Evolutionary conservation across 768 basidiomycete genomes (phyloP), one percentile per base, ranked within the genome.

Genomic region (Gyrodon lividus): DNA sequence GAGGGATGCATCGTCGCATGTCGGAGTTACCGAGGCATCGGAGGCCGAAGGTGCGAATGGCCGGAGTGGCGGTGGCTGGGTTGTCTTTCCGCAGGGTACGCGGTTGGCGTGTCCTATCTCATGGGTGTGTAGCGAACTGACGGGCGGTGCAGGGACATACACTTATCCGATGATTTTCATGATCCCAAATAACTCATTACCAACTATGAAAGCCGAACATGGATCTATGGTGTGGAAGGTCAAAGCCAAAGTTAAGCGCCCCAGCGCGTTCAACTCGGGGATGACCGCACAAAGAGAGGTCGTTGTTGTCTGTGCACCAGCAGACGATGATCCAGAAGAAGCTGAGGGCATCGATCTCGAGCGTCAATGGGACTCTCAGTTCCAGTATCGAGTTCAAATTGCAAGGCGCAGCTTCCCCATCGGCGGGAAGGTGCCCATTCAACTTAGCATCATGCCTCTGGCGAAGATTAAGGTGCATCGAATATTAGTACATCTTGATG

Each of bases 141-240:
- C 23, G 14, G n/a, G 38, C 8, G 35, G 19, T 52, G 28, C 59
- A 90, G 94, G 94, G 17, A 88, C 84, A 5, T 98, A 98, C 66
- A 92, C 87, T 16, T 98, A 92, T 69, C 96, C 96, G 3, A 89
- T 99, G 61, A 89, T 89, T 13, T 94, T 98, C 67, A 76, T 84
- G 16, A 84, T 99, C 49, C 92, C 96, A 0, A 75, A 82, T 5
- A 78, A 81, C 52, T 77, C 87, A 3, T 92, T 94, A 3, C 91
- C 96, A 2, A 83, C 85, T 0, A 74, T 95, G 55, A 74, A 76
- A 38, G 85, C 85, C 54, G 81, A 86, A 34, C 87, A 81, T 58
- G 96, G 94, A 8, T 78, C 82, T 3, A 83, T 97, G 12, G 65
- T 66, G 1, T 99, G 97, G 84, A 74, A 75, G 38, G 78, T 98